Conservation (phyloP, 305 asterid species). For the Fraxinus floribunda region DNA sequence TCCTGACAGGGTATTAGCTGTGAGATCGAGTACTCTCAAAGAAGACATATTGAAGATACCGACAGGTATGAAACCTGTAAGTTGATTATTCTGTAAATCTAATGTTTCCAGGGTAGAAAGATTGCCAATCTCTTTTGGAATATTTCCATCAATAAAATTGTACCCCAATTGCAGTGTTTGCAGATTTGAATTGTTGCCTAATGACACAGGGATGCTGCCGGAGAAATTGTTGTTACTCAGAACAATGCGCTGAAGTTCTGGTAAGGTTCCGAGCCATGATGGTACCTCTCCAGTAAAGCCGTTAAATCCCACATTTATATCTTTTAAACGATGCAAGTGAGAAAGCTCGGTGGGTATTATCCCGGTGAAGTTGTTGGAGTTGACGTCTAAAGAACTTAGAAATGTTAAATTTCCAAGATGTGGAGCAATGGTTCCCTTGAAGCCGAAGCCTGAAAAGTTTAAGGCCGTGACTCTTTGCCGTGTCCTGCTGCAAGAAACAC, state of each 20-base stretch:
- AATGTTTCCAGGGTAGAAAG: neutral
- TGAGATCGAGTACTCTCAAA: neutral
- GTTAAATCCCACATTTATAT: slow-evolving; percentile 11
- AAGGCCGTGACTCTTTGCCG: neutral
- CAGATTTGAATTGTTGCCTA: neutral
- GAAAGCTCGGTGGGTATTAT: neutral
- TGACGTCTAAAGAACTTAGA: slow-evolving; percentile 15
- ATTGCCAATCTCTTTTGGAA: slow-evolving; percentile 14
- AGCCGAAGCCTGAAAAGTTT: slow-evolving; percentile 13
- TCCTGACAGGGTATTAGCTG: neutral
- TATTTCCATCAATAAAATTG: too few species aligned
- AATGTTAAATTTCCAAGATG: neutral
- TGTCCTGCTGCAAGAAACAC: slow-evolving; percentile 18
- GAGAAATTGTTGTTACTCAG: neutral
- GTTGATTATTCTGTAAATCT: neutral
- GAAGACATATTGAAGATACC: neutral
- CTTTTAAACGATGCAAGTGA: neutral
- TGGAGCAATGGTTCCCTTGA: slow-evolving; percentile 23
- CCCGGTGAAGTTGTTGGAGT: slow-evolving; percentile 16
- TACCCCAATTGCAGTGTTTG: too few species aligned
- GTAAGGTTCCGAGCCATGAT: slow-evolving; percentile 9
- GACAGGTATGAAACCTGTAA: neutral
- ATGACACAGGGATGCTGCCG: neutral
- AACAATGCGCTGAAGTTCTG: slow-evolving; percentile 6
- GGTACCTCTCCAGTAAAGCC: slow-evolving; percentile 20